Conservation (phyloP, 495 filamentous ascomycete genomes). For the Podospora comata region DNA sequence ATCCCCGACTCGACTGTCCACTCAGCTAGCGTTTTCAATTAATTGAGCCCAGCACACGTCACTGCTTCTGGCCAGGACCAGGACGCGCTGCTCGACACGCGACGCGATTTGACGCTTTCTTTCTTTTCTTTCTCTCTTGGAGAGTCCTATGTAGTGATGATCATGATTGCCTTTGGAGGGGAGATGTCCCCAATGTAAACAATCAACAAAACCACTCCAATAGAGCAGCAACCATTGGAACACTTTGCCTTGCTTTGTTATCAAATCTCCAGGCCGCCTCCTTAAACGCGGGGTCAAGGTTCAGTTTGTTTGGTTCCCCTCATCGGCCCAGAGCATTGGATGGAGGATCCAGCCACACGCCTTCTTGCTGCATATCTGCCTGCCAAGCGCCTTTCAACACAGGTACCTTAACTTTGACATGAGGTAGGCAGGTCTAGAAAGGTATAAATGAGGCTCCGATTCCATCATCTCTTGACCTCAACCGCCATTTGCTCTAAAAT, state of each 20-base stretch:
- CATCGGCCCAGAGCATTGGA: not conserved
- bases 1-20: constrained; percentile 6
- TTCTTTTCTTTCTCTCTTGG: not conserved
- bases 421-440: not conserved
- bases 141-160: not conserved
- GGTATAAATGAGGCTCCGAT: not conserved
- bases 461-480: too few relatives aligned
- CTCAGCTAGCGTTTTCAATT: constrained; percentile 15
- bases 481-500: too few relatives aligned
- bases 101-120: constrained; percentile 10
- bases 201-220: not conserved
- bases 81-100: constrained; percentile 19
- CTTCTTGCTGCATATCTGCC: not conserved
- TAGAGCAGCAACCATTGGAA: not conserved
- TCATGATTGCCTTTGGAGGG: not conserved
- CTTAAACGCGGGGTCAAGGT: not conserved
- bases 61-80: not conserved
- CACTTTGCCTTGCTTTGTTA: not conserved
- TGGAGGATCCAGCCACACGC: not conserved
- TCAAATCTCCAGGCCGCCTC: constrained; percentile 2
- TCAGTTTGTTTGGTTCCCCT: not conserved
- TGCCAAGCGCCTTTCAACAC: not conserved
- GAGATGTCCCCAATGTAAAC: constrained; percentile 1
- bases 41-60: constrained; percentile 20
- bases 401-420: not conserved